These are phyloP conservation scores for Priceomyces castillae DNA, from an alignment of 805 yeast species.

Conservation along the genomic window DNA sequence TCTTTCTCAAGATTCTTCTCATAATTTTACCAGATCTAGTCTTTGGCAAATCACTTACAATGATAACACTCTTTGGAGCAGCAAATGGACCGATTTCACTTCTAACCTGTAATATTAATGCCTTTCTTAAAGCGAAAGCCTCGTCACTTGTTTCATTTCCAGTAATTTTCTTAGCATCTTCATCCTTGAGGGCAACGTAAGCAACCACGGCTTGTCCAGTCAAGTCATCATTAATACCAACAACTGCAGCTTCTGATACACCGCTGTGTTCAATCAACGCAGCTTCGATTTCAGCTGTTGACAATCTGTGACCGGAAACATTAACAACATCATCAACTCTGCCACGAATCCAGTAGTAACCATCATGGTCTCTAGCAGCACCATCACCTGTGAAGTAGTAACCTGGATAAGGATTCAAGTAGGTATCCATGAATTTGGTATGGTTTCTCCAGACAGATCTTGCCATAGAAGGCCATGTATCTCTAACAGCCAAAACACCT, in stretches of 20 bases:
- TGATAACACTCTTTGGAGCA: slow-evolving; percentile 70
- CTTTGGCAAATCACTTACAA: slow-evolving; percentile 78
- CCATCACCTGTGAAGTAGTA: slow-evolving; percentile 88
- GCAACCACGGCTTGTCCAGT: slow-evolving; percentile 89
- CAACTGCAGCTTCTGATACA: slow-evolving; percentile 80
- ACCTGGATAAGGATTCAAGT: slow-evolving; percentile 77
- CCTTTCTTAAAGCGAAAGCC: slow-evolving; percentile 54
- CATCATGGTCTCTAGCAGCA: slow-evolving; percentile 82
- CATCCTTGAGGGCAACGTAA: slow-evolving; percentile 69
- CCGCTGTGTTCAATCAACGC: slow-evolving; percentile 69
- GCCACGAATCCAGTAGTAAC: slow-evolving; percentile 82
- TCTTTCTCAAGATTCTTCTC: slow-evolving; percentile 82
- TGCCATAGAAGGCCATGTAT: slow-evolving; percentile 84
- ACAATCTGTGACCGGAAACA: slow-evolving; percentile 81
- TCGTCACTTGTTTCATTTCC: slow-evolving; percentile 41
- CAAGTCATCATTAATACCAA: slow-evolving; percentile 77
- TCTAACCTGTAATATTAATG: slow-evolving; percentile 66
- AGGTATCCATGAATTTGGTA: slow-evolving; percentile 74
- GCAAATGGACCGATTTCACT: slow-evolving; percentile 85
- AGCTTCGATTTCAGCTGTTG: slow-evolving; percentile 88
- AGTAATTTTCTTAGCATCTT: slow-evolving; percentile 24
- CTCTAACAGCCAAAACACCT: slow-evolving; percentile 72
- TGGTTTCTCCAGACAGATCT: slow-evolving; percentile 80
- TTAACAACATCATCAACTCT: slow-evolving; percentile 88
- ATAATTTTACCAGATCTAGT: slow-evolving; percentile 84